Percentiles rank a stretch among this genome's conserved stretches.
Conservation (phyloP, 106 monocot species). For the Phalaenopsis equestris region DNA sequence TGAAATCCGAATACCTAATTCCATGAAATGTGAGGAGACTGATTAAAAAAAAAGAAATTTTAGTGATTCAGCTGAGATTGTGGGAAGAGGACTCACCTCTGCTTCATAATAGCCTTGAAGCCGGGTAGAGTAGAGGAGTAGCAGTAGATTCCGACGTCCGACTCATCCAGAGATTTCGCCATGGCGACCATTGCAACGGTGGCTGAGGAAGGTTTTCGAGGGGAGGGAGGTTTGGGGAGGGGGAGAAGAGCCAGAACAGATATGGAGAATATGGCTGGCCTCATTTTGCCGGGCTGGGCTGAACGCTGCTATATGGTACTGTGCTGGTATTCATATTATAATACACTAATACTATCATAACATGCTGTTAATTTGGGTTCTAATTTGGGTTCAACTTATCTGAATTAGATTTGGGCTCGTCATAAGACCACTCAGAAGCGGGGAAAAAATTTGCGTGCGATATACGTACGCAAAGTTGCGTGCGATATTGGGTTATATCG, state of each 20-base stretch:
- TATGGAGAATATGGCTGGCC: neutral
- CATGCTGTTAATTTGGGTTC: too few relatives aligned
- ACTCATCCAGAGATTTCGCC: constrained; percentile 56
- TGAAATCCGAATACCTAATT: constrained; percentile 83
- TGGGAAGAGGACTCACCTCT: constrained; percentile 33
- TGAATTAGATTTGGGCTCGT: too few relatives aligned
- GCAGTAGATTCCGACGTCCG: constrained; percentile 86
- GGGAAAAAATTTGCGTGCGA: too few relatives aligned
- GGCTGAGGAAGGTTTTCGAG: constrained; percentile 39
- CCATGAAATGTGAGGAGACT: neutral
- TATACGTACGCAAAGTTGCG: too few relatives aligned
- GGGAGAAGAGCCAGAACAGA: neutral
- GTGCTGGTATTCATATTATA: too few relatives aligned
- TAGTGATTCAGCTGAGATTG: neutral
- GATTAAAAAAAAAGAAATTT: neutral
- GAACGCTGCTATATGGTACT: too few relatives aligned
- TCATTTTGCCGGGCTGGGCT: neutral
- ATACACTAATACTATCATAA: too few relatives aligned
- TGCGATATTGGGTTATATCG: too few relatives aligned
- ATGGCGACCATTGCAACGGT: constrained; percentile 19
- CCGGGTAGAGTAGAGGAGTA: constrained; percentile 85
- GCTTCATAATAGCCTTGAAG: constrained; percentile 88
- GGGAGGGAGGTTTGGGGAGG: constrained; percentile 7
- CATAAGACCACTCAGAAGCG: too few relatives aligned
- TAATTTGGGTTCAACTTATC: too few relatives aligned